Base-by-base conservation (phyloP, 352 stramenopile species). In the Pythium guiyangense region DNA sequence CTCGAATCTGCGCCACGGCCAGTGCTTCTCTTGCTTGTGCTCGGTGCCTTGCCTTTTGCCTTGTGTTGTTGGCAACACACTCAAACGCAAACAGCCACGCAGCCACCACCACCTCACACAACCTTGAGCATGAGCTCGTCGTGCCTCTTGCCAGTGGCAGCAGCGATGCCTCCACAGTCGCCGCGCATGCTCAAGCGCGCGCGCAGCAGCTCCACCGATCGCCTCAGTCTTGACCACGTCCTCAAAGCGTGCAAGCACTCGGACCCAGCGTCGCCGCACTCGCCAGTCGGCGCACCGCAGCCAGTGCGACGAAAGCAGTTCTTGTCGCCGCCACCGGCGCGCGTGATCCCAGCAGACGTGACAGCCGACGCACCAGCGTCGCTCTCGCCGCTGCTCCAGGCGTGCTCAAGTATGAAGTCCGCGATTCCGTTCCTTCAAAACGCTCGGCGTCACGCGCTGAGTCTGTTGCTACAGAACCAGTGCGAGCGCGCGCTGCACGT, bases 401-500 rank as follows among this genome's bases (percentile, higher is more conserved):
- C 76, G 15, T 79, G 70, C 55, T 70, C 63, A 45, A 88, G 70
- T 59, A 82, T 89, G 52, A 70, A 77, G 55, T 76, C 85, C 53
- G 81, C 81, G 31, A 84, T 91, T 60, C 74, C 71, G 20, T 92
- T 92, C 58, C 71, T 92, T 31, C 81, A 86, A 63, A 82, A 87
- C 57, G 88, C 81, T 49, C 79, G 81, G 29, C 75, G 77, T 53
- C 79, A 92, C 61, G 81, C 81, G 40, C 62, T 92, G 15, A 71
- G 70, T 37, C 69, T 92, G 59, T 74, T 84, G 37, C 56, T 82
- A 3, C 74, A 92, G 64, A 88, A 88, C 66, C 66, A 92, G 54
- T 92, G 79, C 73, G 74, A 89, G 49, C 81, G 81, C 49, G 81
- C 81, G 15, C 59, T 92, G 29, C 67, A 62, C 42, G 79, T 92